phyloP scores from a whole-genome alignment of 2,329 filamentous ascomycete species.

The Diaporthe sp. region DNA sequence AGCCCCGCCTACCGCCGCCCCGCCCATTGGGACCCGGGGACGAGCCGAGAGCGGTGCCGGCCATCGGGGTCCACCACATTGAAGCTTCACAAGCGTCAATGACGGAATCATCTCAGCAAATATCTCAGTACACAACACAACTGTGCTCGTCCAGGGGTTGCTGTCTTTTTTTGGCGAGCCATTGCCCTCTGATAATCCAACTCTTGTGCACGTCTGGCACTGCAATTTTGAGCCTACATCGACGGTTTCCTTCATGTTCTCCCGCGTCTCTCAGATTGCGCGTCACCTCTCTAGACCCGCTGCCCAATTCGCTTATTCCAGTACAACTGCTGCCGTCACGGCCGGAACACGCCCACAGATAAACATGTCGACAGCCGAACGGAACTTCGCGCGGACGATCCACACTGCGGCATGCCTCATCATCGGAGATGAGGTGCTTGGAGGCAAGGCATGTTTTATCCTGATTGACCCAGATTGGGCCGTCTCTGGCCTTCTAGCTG shows the following conservation, averaged over 20 bases:
- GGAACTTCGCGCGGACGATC: slow-evolving; percentile 74
- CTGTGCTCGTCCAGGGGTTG: neutral
- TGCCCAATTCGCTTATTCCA: slow-evolving; percentile 55
- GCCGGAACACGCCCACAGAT: slow-evolving; percentile 23
- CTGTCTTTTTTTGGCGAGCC: neutral
- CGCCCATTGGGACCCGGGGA: slow-evolving; percentile 10
- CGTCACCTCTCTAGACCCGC: slow-evolving; percentile 74
- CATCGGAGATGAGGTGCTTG: slow-evolving; percentile 96
- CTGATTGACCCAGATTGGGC: neutral
- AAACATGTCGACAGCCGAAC: slow-evolving; percentile 61
- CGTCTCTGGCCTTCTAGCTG: slow-evolving; percentile 7
- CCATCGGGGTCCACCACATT: slow-evolving; percentile 5
- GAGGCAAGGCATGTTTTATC: slow-evolving; percentile 78
- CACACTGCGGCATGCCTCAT: slow-evolving; percentile 92
- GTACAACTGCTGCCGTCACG: slow-evolving; percentile 33
- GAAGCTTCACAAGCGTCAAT: neutral
- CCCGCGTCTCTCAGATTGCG: slow-evolving; percentile 77
- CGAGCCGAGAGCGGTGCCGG: slow-evolving; percentile 31
- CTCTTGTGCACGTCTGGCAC: neutral
- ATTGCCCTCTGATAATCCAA: neutral
- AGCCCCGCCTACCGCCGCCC: slow-evolving; percentile 27
- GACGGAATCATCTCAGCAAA: slow-evolving; percentile 30
- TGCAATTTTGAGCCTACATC: neutral
- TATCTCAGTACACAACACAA: too few species aligned
- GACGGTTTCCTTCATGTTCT: slow-evolving; percentile 70